Conservation (phyloP, 2,329 filamentous ascomycete species). For the Alternaria sp. region DNA sequence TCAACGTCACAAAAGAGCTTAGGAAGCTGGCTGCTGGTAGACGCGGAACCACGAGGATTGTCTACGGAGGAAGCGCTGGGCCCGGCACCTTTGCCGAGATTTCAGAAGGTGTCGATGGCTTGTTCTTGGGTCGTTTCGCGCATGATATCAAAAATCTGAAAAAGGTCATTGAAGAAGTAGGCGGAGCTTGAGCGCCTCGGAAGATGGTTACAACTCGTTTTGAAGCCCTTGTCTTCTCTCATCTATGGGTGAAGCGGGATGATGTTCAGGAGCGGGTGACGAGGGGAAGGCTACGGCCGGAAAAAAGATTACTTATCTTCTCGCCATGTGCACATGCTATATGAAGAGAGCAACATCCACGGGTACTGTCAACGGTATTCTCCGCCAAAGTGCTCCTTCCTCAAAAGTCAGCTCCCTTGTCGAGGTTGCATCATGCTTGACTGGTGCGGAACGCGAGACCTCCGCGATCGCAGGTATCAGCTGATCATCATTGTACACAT, state of each 20-base stretch:
- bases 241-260: not conserved
- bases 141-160: slow-evolving; percentile 77
- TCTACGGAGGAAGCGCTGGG: slow-evolving; percentile 86
- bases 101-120: slow-evolving; percentile 74
- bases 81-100: slow-evolving; percentile 76
- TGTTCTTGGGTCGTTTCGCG: slow-evolving; percentile 83
- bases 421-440: slow-evolving; percentile 1
- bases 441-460: not conserved
- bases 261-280: not conserved
- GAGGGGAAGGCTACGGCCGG: not conserved
- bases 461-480: not conserved
- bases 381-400: not conserved
- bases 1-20: slow-evolving; percentile 72
- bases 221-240: not conserved
- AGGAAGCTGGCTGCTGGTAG: slow-evolving; percentile 63
- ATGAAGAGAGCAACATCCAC: slow-evolving; percentile 1
- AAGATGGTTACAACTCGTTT: not conserved
- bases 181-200: slow-evolving; percentile 48
- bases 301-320: slow-evolving; percentile 8
- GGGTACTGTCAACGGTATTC: not conserved
- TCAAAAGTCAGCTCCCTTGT: not conserved
- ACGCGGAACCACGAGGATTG: slow-evolving; percentile 68
- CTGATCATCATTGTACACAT: not conserved
- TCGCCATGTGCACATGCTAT: not conserved
- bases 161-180: slow-evolving; percentile 76